Evolutionary conservation across 163 green algal genomes (phyloP).

Genomic region (Volvox carteri): DNA sequence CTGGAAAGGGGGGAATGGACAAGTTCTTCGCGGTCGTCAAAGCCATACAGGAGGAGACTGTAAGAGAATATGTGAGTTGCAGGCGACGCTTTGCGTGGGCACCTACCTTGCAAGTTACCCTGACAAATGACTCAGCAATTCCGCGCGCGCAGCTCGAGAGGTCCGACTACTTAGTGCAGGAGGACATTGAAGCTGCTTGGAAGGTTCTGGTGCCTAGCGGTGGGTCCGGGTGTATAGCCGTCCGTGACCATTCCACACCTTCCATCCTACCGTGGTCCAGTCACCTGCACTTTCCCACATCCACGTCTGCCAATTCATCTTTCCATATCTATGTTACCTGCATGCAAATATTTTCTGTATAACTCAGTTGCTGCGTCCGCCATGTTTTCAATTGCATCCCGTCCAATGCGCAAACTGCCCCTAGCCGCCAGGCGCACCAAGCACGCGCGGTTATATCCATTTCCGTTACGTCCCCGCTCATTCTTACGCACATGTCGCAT

Average conservation of each 20-base stretch:
- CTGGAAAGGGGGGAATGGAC: neutral
- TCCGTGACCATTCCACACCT: neutral
- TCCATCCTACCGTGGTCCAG: neutral
- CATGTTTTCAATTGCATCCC: neutral
- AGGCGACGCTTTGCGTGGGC: neutral
- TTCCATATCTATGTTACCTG: too few species aligned
- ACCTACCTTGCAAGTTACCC: neutral
- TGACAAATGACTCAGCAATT: neutral
- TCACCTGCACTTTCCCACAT: neutral
- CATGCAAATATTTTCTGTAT: neutral
- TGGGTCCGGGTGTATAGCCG: neutral
- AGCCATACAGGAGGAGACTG: conserved; percentile 3
- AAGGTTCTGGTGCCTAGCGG: conserved; percentile 34
- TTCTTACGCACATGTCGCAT: too few species aligned
- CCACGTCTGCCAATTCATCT: neutral
- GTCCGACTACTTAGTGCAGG: neutral
- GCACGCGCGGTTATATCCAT: too few species aligned
- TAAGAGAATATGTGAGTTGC: neutral
- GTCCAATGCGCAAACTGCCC: too few species aligned
- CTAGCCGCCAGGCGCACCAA: too few species aligned
- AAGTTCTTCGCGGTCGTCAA: conserved; percentile 3
- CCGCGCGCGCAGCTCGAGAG: conserved; percentile 16
- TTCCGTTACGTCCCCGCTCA: too few species aligned
- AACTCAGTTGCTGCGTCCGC: neutral
- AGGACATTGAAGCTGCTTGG: conserved; percentile 40